A percentile compares a stretch with the other conserved stretches of the same genome.
These are phyloP conservation scores for Paracamarosporium sp. DNA, from an alignment of 2,329 filamentous ascomycete genomes.

Conservation along the genomic window DNA sequence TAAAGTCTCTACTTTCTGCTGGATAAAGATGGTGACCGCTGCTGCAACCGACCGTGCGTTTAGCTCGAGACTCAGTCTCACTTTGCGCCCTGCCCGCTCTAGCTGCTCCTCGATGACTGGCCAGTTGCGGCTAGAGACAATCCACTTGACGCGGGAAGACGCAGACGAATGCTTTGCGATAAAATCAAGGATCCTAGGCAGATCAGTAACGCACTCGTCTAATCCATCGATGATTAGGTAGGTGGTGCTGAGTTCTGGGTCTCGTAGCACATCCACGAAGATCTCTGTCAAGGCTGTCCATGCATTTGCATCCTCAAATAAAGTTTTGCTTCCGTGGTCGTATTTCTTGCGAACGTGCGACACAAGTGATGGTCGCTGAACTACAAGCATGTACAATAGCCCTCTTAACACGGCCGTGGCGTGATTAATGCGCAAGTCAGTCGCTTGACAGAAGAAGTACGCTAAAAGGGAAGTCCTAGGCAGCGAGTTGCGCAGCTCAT, in stretches of 20 bases:
- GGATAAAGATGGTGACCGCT: neutral
- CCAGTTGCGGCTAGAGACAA: neutral
- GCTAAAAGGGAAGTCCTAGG: neutral
- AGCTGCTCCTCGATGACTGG: neutral
- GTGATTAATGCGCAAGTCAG: neutral
- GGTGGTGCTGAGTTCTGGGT: neutral
- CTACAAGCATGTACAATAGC: neutral
- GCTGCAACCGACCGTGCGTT: neutral
- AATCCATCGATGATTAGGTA: neutral
- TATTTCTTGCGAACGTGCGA: neutral
- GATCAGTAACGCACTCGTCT: neutral
- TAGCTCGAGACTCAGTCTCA: neutral
- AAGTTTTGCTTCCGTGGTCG: neutral
- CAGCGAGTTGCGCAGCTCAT: neutral
- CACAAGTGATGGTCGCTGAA: neutral
- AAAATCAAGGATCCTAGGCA: neutral
- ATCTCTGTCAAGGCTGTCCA: neutral
- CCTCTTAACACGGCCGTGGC: neutral
- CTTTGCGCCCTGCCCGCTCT: neutral
- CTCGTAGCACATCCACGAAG: neutral
- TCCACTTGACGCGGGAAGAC: neutral
- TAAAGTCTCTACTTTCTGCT: neutral
- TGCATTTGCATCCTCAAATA: neutral
- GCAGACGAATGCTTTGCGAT: neutral
- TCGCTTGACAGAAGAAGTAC: constrained; percentile 1